Conservation (phyloP, 768 basidiomycete genomes). For the Macrolepiota fuliginosa region DNA sequence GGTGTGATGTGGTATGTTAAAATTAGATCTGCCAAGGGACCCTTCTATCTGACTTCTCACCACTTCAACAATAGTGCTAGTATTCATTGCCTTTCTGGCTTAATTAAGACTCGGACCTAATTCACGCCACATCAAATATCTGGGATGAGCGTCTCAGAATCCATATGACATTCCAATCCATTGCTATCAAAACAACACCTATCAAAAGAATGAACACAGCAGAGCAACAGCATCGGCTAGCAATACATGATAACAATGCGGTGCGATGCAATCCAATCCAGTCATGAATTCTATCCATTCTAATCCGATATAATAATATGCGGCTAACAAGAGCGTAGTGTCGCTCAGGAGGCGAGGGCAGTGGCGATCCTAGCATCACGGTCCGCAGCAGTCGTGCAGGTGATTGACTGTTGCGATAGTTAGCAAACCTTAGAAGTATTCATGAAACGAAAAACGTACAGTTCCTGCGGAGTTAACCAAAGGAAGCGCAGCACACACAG, state of each 20-base stretch:
- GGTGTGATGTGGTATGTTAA: no score
- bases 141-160: no score
- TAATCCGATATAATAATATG: neutral
- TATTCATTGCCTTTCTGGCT: no score
- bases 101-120: no score
- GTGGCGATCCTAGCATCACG: slow-evolving; percentile 38
- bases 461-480: slow-evolving; percentile 54
- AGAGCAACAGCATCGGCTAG: neutral
- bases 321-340: neutral
- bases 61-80: no score
- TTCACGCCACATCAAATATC: no score
- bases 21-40: no score
- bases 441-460: neutral
- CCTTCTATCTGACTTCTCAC: no score
- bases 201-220: neutral
- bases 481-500: slow-evolving; percentile 49
- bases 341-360: slow-evolving; percentile 30
- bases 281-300: neutral
- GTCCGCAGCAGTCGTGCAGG: slow-evolving; percentile 48
- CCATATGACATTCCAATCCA: neutral
- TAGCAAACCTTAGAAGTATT: neutral
- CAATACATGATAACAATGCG: neutral
- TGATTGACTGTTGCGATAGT: slow-evolving; percentile 27
- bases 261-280: neutral
- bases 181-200: neutral